Evolutionary conservation across 2,329 filamentous ascomycete species (phyloP).

Genomic region (Phyllosticta capitalensis): DNA sequence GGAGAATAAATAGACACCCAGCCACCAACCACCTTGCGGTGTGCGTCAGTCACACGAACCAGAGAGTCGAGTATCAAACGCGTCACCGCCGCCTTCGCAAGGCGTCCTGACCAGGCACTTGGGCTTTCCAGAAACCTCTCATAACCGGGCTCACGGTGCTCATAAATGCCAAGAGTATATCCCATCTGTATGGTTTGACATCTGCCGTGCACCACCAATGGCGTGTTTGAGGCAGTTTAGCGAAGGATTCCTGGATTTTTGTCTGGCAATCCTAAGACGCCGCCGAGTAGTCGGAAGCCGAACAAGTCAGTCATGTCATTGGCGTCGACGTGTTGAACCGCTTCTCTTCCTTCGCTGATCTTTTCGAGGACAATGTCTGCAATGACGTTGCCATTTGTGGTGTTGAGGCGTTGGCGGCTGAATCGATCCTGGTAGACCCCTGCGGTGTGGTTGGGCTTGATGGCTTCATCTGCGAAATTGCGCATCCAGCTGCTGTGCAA

Average conservation of each 20-base stretch:
- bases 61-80: neutral
- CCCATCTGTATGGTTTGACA: conserved; percentile 6
- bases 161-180: neutral
- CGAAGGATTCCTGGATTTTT: neutral
- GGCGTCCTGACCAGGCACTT: neutral
- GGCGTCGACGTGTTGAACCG: neutral
- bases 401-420: neutral
- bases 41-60: neutral
- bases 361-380: neutral
- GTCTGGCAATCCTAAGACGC: neutral
- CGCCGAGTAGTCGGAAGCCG: neutral
- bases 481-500: neutral
- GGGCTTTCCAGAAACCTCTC: neutral
- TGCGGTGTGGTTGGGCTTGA: neutral
- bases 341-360: neutral
- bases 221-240: neutral
- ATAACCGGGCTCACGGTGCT: conserved; percentile 6
- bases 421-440: neutral
- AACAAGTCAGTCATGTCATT: neutral
- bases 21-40: neutral
- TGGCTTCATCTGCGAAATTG: neutral
- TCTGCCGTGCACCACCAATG: conserved; percentile 3
- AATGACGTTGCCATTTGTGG: neutral
- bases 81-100: neutral
- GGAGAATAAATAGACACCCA: conserved; percentile 8